phyloP scores from a whole-genome alignment of 176 grass and related monocot species.

The Carex myosuroides region DNA sequence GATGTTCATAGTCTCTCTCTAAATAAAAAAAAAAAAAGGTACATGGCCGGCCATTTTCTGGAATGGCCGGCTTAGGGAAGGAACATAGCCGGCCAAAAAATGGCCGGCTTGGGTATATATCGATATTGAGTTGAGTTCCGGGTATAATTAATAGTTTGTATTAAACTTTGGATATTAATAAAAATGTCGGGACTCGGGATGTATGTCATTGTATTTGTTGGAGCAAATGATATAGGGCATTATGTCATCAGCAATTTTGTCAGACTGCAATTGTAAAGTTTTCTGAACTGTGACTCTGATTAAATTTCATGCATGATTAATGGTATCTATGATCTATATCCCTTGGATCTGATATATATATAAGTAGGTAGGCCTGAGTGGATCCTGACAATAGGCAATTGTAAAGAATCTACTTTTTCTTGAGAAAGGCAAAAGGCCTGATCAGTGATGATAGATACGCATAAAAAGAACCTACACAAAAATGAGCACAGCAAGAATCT shows the following conservation, averaged over 20 bases:
- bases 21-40: too few relatives aligned
- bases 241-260: not conserved
- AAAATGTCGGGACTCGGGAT: too few relatives aligned
- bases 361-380: not conserved
- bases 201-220: not conserved
- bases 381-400: not conserved
- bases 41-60: too few relatives aligned
- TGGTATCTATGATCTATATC: not conserved
- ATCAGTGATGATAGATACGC: not conserved
- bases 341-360: not conserved
- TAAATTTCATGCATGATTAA: not conserved
- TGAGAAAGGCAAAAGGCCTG: not conserved
- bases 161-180: too few relatives aligned
- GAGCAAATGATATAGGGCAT: not conserved
- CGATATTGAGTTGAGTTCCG: too few relatives aligned
- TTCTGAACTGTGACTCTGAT: not conserved
- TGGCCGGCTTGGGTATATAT: too few relatives aligned
- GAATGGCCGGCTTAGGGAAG: too few relatives aligned
- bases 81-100: too few relatives aligned
- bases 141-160: too few relatives aligned
- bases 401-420: not conserved
- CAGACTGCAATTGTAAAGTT: not conserved
- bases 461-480: slow-evolving; percentile 2
- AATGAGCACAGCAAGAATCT: too few relatives aligned
- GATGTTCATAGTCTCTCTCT: too few relatives aligned